These are phyloP conservation scores for Sicyos baderoa DNA, from an alignment of 306 rosid genomes.

Conservation along the genomic window DNA sequence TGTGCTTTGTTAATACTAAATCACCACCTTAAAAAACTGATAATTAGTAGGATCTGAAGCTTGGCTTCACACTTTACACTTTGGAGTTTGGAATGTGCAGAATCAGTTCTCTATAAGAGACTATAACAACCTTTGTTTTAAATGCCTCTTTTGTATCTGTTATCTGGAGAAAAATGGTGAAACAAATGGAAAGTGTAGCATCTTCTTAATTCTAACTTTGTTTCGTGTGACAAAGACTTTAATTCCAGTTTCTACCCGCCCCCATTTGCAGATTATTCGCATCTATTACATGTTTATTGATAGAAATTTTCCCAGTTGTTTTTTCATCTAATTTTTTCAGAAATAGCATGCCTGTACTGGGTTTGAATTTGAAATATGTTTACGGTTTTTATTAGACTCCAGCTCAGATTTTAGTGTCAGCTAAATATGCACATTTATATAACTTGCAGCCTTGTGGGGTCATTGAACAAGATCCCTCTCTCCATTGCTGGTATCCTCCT, in stretches of 20 bases:
- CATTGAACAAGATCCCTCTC: conserved; percentile 95
- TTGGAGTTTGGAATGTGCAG: not conserved
- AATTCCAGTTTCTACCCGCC: not conserved
- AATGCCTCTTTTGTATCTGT: not conserved
- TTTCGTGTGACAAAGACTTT: not conserved
- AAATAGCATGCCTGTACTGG: not conserved
- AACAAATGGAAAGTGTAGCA: not conserved
- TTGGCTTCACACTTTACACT: not conserved
- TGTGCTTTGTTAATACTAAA: not conserved
- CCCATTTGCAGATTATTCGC: not conserved
- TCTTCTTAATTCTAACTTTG: not conserved
- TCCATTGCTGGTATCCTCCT: conserved; percentile 84
- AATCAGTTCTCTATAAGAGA: not conserved
- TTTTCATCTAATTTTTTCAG: not conserved
- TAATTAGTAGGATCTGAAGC: not conserved
- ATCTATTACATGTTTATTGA: not conserved
- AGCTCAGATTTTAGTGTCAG: not conserved
- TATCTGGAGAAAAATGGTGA: not conserved
- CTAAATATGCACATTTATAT: conserved; percentile 13
- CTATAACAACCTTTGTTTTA: not conserved
- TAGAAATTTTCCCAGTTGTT: not conserved
- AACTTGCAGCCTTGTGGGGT: conserved; percentile 84
- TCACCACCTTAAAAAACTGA: not conserved
- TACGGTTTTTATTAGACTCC: not conserved
- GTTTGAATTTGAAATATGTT: conserved; percentile 1